phyloP scores from a whole-genome alignment of 2,329 filamentous ascomycete genomes.

The Fusarium miscanthi region DNA sequence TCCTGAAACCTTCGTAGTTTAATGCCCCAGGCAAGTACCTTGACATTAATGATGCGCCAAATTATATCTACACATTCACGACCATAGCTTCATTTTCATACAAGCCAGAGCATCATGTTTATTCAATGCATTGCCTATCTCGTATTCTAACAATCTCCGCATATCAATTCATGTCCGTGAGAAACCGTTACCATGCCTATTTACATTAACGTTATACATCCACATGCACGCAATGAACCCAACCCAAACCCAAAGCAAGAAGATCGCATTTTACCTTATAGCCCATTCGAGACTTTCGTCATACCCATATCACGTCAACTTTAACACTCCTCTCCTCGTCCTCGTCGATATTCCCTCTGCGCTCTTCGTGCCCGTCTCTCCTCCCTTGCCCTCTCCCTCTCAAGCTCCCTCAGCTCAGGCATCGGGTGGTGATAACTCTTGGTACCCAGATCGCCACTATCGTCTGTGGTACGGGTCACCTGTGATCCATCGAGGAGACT shows the following conservation, averaged over 20 bases:
- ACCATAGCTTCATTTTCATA: not conserved
- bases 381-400: constrained; percentile 49
- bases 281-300: not conserved
- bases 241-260: not conserved
- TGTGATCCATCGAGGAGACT: constrained; percentile 49
- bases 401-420: constrained; percentile 59
- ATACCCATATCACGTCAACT: constrained; percentile 1
- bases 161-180: constrained; percentile 25
- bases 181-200: constrained; percentile 30
- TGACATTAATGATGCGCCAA: not conserved
- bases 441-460: constrained; percentile 63
- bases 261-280: constrained; percentile 13
- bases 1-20: not conserved
- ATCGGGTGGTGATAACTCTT: constrained; percentile 68
- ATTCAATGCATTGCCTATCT: constrained; percentile 19
- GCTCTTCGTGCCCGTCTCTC: constrained; percentile 51
- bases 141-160: constrained; percentile 27
- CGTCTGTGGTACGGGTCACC: constrained; percentile 52
- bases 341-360: constrained; percentile 48
- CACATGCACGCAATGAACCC: constrained; percentile 16
- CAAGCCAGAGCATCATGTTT: not conserved
- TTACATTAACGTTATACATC: constrained; percentile 34
- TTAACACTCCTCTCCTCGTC: constrained; percentile 47
- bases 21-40: too few relatives aligned
- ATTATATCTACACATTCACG: not conserved